phyloP scores from a whole-genome alignment of 305 asterid genomes.

The Fraxinus velutina region DNA sequence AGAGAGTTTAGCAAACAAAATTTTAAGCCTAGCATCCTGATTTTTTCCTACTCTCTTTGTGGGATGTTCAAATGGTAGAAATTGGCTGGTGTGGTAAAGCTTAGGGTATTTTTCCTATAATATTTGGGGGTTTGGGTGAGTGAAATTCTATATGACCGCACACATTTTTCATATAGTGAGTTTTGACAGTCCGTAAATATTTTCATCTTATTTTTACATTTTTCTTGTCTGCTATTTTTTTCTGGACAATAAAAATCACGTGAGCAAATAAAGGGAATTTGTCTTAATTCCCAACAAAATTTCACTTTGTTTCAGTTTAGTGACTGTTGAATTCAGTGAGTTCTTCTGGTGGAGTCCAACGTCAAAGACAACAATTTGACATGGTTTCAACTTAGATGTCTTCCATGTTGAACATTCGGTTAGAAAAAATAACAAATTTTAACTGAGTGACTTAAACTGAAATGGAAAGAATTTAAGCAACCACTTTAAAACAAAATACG shows the following conservation, averaged over 20 bases:
- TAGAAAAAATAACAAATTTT: background rate
- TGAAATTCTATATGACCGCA: background rate
- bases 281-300: background rate
- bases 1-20: background rate
- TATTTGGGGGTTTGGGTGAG: background rate
- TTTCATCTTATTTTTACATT: background rate
- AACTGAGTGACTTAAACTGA: background rate
- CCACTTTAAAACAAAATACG: background rate
- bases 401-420: background rate
- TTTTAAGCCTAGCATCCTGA: background rate
- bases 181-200: background rate
- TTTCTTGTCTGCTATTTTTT: background rate
- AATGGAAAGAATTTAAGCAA: background rate
- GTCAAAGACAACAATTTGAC: background rate
- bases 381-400: background rate
- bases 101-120: background rate
- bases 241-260: background rate
- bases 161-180: background rate
- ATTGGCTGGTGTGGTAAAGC: background rate
- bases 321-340: background rate
- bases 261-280: background rate
- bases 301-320: background rate
- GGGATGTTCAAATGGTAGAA: background rate
- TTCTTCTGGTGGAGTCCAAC: background rate
- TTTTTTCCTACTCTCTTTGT: background rate